Conservation (phyloP, 2,329 filamentous ascomycete species). For the Monilinia fructigena region DNA sequence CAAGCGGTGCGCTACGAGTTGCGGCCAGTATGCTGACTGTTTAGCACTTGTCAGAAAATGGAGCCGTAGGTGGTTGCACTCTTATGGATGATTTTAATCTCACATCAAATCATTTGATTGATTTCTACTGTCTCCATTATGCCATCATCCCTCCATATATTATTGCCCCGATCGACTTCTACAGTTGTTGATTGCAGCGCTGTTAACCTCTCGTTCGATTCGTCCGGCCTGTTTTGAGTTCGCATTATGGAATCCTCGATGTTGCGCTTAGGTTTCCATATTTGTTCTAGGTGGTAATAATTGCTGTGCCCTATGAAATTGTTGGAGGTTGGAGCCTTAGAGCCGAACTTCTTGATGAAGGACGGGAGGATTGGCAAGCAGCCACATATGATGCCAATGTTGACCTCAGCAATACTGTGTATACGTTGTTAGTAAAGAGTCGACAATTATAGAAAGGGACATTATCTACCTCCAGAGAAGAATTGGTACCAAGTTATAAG, state of each 20-base stretch:
- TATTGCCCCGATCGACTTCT: neutral
- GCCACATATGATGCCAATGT: slow-evolving; percentile 10
- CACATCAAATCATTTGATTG: neutral
- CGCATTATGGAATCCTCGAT: slow-evolving; percentile 6
- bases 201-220: neutral
- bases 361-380: neutral
- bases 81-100: neutral
- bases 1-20: neutral
- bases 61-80: too few species aligned
- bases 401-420: neutral
- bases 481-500: neutral
- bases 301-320: neutral
- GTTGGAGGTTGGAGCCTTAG: neutral
- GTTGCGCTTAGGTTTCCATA: neutral
- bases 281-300: neutral
- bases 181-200: neutral
- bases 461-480: slow-evolving; percentile 1
- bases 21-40: neutral
- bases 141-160: neutral
- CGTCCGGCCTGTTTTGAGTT: slow-evolving; percentile 1
- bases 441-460: neutral
- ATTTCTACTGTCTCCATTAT: neutral
- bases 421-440: neutral
- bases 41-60: neutral
- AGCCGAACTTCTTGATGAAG: neutral